Conservation (phyloP, 495 filamentous ascomycete genomes). For the Letharia columbiana region DNA sequence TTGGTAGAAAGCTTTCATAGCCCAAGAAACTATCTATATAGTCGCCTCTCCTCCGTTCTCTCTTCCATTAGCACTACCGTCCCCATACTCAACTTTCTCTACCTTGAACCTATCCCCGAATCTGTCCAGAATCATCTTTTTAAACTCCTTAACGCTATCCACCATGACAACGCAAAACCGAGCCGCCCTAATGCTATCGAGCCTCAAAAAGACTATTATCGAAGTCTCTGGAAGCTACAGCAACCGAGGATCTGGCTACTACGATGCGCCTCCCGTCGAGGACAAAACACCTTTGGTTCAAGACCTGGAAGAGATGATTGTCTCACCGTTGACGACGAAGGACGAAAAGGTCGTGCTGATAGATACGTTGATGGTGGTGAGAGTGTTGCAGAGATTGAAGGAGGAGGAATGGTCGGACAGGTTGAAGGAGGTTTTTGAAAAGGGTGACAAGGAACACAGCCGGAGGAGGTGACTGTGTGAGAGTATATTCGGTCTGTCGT, state of each 20-base stretch:
- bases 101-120: background rate
- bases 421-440: background rate
- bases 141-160: background rate
- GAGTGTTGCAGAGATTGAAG: background rate
- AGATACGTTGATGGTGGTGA: background rate
- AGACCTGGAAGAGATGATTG: slow-evolving; percentile 3
- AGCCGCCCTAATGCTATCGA: background rate
- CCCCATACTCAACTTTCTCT: background rate
- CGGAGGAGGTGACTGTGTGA: background rate
- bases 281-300: background rate
- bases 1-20: background rate
- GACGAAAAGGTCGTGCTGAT: background rate
- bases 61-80: background rate
- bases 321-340: background rate
- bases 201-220: background rate
- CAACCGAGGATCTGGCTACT: background rate
- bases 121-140: too few relatives aligned
- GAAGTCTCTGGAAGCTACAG: background rate
- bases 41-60: background rate
- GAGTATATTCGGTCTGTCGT: background rate
- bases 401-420: background rate
- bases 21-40: background rate
- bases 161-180: background rate
- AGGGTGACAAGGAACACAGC: background rate
- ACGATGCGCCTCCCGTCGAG: background rate